Percentiles rank a stretch among this genome's conserved stretches.
Conservation (phyloP, 306 rosid species). For the Gynostemma pentaphyllum region DNA sequence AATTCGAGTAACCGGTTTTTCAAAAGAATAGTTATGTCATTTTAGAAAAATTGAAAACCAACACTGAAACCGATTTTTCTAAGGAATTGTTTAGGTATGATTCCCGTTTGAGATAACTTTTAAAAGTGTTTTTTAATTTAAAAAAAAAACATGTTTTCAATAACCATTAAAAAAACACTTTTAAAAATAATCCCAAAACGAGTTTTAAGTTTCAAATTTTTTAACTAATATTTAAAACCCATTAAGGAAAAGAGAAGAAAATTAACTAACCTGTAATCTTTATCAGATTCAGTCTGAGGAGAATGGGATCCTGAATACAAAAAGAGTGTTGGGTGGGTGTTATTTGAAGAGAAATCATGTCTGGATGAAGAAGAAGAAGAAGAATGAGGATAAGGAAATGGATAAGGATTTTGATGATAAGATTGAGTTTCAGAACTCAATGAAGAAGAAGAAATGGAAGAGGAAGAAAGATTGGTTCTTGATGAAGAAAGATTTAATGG, state of each 20-base stretch:
- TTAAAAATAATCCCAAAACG: too few species aligned
- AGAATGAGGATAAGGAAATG: constrained; percentile 39
- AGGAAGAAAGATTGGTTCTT: constrained; percentile 6
- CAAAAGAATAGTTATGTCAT: too few species aligned
- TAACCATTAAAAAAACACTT: too few species aligned
- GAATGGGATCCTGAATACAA: constrained; percentile 40
- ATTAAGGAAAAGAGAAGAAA: not conserved
- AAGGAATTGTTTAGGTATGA: too few species aligned
- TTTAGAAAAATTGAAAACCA: too few species aligned
- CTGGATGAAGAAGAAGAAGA: constrained; percentile 40
- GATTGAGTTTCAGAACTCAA: constrained; percentile 29
- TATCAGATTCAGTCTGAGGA: constrained; percentile 41
- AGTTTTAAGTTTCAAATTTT: too few species aligned
- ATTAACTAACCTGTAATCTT: constrained; percentile 51
- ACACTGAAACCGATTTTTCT: too few species aligned
- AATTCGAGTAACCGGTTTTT: too few species aligned
- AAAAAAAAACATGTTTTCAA: too few species aligned
- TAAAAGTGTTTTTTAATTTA: too few species aligned
- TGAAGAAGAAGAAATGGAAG: constrained; percentile 34
- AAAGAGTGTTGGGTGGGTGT: constrained; percentile 41
- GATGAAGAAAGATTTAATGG: constrained; percentile 15
- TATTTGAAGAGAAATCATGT: constrained; percentile 34
- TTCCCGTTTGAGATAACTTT: too few species aligned
- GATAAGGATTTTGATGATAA: constrained; percentile 27
- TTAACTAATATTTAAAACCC: too few species aligned